Evolutionary conservation across 352 stramenopile genomes (phyloP).

Genomic region (Chrysophaeum taylorii): DNA sequence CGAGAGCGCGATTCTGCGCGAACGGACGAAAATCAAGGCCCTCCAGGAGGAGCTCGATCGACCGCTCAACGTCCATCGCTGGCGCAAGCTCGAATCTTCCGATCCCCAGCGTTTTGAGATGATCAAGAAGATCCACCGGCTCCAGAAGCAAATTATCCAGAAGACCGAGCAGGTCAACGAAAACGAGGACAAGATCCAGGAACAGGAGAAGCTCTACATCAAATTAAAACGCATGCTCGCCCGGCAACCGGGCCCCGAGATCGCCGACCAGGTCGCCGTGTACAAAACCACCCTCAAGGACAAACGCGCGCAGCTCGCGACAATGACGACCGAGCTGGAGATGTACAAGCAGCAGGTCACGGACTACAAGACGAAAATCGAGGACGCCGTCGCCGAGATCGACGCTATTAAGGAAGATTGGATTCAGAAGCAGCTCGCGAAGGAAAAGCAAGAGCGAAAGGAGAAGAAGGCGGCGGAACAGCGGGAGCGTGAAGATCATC

Average conservation of each 20-base stretch:
- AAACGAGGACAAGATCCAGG: conserved; percentile 41
- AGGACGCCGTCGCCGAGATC: conserved; percentile 51
- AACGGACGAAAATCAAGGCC: conserved; percentile 69
- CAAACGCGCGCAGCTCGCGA: conserved; percentile 49
- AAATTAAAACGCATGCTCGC: conserved; percentile 74
- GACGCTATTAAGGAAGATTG: conserved; percentile 51
- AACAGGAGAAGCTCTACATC: conserved; percentile 79
- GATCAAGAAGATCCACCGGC: conserved; percentile 65
- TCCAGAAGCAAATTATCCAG: conserved; percentile 64
- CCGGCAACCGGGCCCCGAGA: conserved; percentile 66
- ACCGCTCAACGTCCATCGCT: conserved; percentile 77
- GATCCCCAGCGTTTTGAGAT: conserved; percentile 74
- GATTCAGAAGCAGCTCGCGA: conserved; percentile 42
- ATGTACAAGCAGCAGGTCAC: conserved; percentile 83
- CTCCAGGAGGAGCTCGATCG: conserved; percentile 74
- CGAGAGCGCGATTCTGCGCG: conserved; percentile 59
- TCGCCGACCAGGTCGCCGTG: conserved; percentile 64
- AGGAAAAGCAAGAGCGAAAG: no score
- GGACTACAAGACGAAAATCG: conserved; percentile 56
- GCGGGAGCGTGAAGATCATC: no score
- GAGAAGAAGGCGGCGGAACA: no score
- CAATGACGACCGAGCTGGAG: conserved; percentile 73
- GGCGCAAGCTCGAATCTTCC: conserved; percentile 69
- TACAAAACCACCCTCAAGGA: conserved; percentile 74
- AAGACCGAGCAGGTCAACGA: conserved; percentile 36